Evolutionary conservation across 2,329 filamentous ascomycete species (phyloP).

Genomic region (Aspergillus sp.): DNA sequence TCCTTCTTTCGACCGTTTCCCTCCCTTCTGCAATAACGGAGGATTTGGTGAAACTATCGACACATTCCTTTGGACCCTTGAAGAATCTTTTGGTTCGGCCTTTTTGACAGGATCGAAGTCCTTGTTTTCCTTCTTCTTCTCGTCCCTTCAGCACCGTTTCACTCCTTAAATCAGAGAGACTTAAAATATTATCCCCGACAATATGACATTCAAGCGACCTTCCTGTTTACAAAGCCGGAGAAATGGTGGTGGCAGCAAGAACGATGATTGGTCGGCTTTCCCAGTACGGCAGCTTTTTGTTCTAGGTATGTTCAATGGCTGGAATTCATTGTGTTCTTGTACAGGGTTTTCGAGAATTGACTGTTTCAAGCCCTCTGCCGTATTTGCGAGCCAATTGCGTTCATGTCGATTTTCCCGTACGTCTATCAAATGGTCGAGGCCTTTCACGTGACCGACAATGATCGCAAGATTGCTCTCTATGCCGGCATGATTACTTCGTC

Average conservation of each 20-base stretch:
- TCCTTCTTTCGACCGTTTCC: slow-evolving; percentile 12
- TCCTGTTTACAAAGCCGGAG: slow-evolving; percentile 26
- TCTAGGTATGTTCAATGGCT: slow-evolving; percentile 31
- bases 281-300: slow-evolving; percentile 50
- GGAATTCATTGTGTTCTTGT: not conserved
- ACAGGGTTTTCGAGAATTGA: slow-evolving; percentile 1
- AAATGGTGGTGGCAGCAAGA: slow-evolving; percentile 13
- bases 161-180: not conserved
- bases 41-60: slow-evolving; percentile 18
- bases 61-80: slow-evolving; percentile 17
- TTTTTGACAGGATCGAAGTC: slow-evolving; percentile 5
- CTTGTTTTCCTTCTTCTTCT: slow-evolving; percentile 5
- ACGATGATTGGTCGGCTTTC: slow-evolving; percentile 40
- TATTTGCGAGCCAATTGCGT: slow-evolving; percentile 96
- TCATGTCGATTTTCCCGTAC: slow-evolving; percentile 99
- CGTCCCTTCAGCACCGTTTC: not conserved
- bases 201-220: slow-evolving; percentile 27
- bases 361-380: slow-evolving; percentile 58
- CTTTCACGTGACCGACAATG: slow-evolving; percentile 73
- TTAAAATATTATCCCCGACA: not conserved
- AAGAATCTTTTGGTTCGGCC: slow-evolving; percentile 11
- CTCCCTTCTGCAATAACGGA: slow-evolving; percentile 16
- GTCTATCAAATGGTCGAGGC: slow-evolving; percentile 96
- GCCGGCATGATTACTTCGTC: slow-evolving; percentile 93
- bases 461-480: slow-evolving; percentile 78